Base-by-base conservation (phyloP, 768 basidiomycete genomes). In the Coprinopsis sp. region DNA sequence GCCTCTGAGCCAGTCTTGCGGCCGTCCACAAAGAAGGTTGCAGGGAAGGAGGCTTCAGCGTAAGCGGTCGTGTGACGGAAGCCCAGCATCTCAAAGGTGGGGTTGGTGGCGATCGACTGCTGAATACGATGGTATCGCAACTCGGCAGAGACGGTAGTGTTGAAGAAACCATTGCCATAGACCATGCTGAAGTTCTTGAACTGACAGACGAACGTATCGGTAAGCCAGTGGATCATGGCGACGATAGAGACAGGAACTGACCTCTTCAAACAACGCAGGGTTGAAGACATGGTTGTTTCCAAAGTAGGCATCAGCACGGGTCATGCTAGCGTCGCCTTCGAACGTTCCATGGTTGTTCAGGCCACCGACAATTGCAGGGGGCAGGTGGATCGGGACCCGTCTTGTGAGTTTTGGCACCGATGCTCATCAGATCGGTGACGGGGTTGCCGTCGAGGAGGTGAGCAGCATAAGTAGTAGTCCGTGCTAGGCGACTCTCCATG, bases 211-310 rank as follows among this genome's bases (percentile, higher is more conserved):
- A n/a, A n/a, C n/a, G n/a, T n/a, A n/a, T n/a, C 21, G 18, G 12
- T 33, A 13, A 33, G 24, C n/a, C 13, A 24, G 1, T 24, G 8
- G 13, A 13, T 47, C 11, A 24, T 13, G 8, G 11, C 8, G 7
- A 23, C 12, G n/a, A 31, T 8, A 31, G n/a, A 7, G 18, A 2
- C 14, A 24, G n/a, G 11, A 5, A 47, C 39, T 10, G 24, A 42
- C 47, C 30, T 42, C 22, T 12, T 48, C 30, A 19, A 27, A 48
- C 21, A 48, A 33, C 3, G 39, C 41, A 12, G 29, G 39, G 14
- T 48, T 48, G 39, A 48, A 48, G 25, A 24, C 33, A n/a, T 48
- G 28, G 16, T 41, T 42, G 19, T 48, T 39, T 2, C 47, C 47
- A 33, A 36, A 36, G 24, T 36, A 46, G 3, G 45, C 33, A 21